A percentile compares a stretch with the other conserved stretches of the same genome.
These are phyloP conservation scores for Bolboschoenus planiculmis DNA, from an alignment of 176 grass and related monocot genomes.

Conservation along the genomic window DNA sequence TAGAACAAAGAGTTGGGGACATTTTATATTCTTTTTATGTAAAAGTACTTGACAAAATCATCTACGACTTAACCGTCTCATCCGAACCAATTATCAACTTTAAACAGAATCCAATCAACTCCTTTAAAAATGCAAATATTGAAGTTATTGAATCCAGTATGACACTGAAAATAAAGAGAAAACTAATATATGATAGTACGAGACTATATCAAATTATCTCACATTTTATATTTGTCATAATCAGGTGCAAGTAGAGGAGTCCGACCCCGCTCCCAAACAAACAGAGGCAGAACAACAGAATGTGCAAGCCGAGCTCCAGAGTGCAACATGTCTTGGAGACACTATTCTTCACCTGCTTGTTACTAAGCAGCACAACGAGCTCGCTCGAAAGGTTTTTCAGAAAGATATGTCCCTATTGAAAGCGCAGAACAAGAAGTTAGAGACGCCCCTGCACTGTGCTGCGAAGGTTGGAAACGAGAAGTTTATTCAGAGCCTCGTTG, in stretches of 20 bases:
- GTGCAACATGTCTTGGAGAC: neutral
- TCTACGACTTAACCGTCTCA: too few species aligned
- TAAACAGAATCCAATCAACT: too few species aligned
- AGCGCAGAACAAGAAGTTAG: neutral
- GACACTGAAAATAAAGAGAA: too few species aligned
- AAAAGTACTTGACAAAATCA: too few species aligned
- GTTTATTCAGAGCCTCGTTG: neutral
- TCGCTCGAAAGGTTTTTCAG: neutral
- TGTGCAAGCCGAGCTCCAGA: neutral
- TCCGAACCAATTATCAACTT: too few species aligned
- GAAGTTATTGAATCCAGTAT: too few species aligned
- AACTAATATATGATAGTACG: too few species aligned
- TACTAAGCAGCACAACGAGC: neutral
- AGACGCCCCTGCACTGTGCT: slow-evolving; percentile 3
- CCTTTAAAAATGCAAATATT: too few species aligned
- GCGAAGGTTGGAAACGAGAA: neutral
- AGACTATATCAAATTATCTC: too few species aligned
- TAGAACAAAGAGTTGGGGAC: too few species aligned
- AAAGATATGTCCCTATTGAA: neutral
- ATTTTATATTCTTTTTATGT: too few species aligned
- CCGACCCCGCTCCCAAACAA: neutral
- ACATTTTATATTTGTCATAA: neutral
- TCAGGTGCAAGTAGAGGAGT: neutral
- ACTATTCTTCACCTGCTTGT: neutral
- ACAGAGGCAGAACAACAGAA: neutral